phyloP scores from a whole-genome alignment of 2,329 filamentous ascomycete genomes.

The Hirsutella rhossiliensis region DNA sequence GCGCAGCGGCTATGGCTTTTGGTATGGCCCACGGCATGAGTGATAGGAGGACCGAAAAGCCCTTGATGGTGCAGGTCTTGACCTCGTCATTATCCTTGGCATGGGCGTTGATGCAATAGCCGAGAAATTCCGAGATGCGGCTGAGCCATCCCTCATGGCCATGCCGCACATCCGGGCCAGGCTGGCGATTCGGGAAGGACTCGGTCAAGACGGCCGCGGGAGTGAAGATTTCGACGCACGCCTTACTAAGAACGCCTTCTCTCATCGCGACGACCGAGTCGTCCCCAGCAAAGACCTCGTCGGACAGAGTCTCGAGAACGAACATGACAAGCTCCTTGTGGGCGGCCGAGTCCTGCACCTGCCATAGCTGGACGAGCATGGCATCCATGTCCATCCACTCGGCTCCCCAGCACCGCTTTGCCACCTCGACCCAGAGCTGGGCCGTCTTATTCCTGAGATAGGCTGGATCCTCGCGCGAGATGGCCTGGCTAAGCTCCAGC shows the following conservation, averaged over 20 bases:
- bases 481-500: constrained; percentile 60
- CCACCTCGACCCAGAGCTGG: constrained; percentile 87
- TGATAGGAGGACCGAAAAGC: constrained; percentile 64
- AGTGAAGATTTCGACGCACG: constrained; percentile 89
- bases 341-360: constrained; percentile 46
- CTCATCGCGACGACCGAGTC: constrained; percentile 76
- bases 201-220: constrained; percentile 63
- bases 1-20: constrained; percentile 61
- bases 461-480: constrained; percentile 59
- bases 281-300: constrained; percentile 87
- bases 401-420: constrained; percentile 83
- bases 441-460: constrained; percentile 91
- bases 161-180: constrained; percentile 56
- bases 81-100: constrained; percentile 54
- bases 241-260: constrained; percentile 73
- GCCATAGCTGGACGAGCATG: constrained; percentile 73
- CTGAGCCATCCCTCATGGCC: constrained; percentile 80
- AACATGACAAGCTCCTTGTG: constrained; percentile 80
- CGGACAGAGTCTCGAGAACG: constrained; percentile 81
- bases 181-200: constrained; percentile 61
- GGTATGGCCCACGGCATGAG: constrained; percentile 81
- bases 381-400: constrained; percentile 95
- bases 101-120: constrained; percentile 57
- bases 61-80: constrained; percentile 61
- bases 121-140: constrained; percentile 63